phyloP scores from a whole-genome alignment of 306 rosid genomes.

The Cucurbita moschata region DNA sequence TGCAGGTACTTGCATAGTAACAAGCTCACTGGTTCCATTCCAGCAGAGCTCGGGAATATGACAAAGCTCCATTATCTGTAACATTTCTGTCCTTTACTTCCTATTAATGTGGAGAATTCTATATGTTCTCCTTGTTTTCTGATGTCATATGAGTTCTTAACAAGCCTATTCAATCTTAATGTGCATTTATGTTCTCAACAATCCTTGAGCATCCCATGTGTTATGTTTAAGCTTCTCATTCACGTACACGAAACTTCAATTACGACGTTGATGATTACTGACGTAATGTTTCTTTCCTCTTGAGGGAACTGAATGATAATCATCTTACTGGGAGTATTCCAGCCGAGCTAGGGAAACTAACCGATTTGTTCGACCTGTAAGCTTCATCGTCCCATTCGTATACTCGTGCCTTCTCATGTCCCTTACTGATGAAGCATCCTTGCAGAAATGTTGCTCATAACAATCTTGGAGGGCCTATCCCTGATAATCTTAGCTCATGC shows the following conservation, averaged over 20 bases:
- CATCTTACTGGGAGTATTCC: constrained; percentile 69
- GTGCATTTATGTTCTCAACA: not conserved
- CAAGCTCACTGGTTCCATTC: constrained; percentile 72
- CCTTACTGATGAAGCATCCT: not conserved
- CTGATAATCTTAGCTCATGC: constrained; percentile 70
- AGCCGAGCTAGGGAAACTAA: constrained; percentile 91
- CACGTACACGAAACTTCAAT: not conserved
- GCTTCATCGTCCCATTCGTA: constrained; percentile 12
- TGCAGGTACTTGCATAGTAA: constrained; percentile 87
- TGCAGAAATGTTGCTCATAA: constrained; percentile 79
- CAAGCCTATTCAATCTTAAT: not conserved
- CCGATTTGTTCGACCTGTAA: constrained; percentile 76
- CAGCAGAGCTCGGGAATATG: constrained; percentile 93
- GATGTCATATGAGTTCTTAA: not conserved
- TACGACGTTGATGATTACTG: not conserved
- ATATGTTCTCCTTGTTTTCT: too few species aligned
- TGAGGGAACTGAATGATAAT: constrained; percentile 80
- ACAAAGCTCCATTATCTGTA: constrained; percentile 92
- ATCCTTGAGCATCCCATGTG: not conserved
- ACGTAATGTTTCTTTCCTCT: not conserved
- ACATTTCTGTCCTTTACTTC: not conserved
- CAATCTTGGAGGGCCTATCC: constrained; percentile 74
- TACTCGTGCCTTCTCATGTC: not conserved
- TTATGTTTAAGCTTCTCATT: not conserved
- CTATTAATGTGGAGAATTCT: not conserved